Base-by-base conservation (phyloP, 352 stramenopile genomes). In the Aphanomyces invadans region DNA sequence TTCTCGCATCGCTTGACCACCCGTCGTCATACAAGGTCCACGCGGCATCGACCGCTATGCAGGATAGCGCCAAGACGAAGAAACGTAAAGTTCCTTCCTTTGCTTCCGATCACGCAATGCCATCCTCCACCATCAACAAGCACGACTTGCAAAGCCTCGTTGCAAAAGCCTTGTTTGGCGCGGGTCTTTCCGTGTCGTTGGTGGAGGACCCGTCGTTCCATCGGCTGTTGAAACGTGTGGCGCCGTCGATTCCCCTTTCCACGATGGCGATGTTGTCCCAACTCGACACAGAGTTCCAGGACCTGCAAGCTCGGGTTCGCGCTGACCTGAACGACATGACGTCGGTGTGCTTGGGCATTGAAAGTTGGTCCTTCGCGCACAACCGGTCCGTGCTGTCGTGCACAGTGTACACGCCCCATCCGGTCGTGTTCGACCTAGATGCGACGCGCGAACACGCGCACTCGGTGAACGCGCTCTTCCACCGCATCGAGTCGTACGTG, bases 401-500 rank as follows among this genome's bases (percentile, higher is more conserved):
- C 66, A 69, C 79, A 33, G 76, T 87, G 62, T 77, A 82, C 70
- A 81, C 78, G 44, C 76, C 79, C 0, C 79, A 66, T 26, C 74
- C 76, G 36, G 72, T 71, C 0, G 73, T 88, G 4, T 88, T 87
- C 61, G 69, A 72, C 7, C 73, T 89, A 66, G 81, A 90, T 51
- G 79, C 74, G 69, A 87, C 78, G 9, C 79, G 77, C 42, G 74
- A 79, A 21, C 51, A 74, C 42, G 70, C 71, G 4, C 73, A 83
- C 36, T 78, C 77, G n/a, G 48, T 71, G 4, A 74, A 85, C 38
- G 67, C 80, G 45, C 62, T 87, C 9, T 70, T 82, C 1, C 75
- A 83, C 29, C 83, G 79, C 65, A 79, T 88, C 15, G 79, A 90
- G 49, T 74, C 74, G n/a, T 68, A 80, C 12, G 77, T 90, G 73